phyloP scores from a whole-genome alignment of 495 filamentous ascomycete species.

The Penicillium odoratum region DNA sequence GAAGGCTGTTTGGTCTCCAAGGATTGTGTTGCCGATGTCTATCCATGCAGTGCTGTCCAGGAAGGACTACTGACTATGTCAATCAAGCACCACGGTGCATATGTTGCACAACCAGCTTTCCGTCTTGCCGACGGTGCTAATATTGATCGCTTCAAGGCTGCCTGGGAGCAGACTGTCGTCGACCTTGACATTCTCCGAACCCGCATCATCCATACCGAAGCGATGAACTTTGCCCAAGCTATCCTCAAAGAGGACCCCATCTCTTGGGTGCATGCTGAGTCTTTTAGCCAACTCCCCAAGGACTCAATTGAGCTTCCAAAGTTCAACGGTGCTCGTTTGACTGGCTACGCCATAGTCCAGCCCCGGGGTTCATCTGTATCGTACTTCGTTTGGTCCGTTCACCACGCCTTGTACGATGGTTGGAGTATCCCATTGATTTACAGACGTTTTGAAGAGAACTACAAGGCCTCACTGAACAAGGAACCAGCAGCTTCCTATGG shows the following conservation, averaged over 20 bases:
- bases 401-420: conserved; percentile 73
- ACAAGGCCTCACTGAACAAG: conserved; percentile 18
- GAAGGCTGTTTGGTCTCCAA: conserved; percentile 42
- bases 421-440: conserved; percentile 64
- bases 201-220: conserved; percentile 52
- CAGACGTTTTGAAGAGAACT: conserved; percentile 53
- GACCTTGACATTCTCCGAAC: conserved; percentile 56
- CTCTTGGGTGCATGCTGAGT: conserved; percentile 43
- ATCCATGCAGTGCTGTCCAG: conserved; percentile 71
- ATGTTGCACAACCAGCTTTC: conserved; percentile 52
- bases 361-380: conserved; percentile 21
- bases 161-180: conserved; percentile 53
- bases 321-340: conserved; percentile 55
- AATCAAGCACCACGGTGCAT: conserved; percentile 50
- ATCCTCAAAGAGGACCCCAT: conserved; percentile 52
- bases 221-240: conserved; percentile 52
- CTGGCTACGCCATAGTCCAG: conserved; percentile 54
- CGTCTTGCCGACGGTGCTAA: conserved; percentile 43
- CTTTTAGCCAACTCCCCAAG: conserved; percentile 46
- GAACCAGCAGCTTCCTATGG: conserved; percentile 31
- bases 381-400: conserved; percentile 62
- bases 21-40: conserved; percentile 52
- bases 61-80: conserved; percentile 68
- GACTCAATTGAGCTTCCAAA: conserved; percentile 45
- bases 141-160: conserved; percentile 47